Base-by-base conservation (phyloP, 352 stramenopile genomes). In the Globisporangium radiosum region DNA sequence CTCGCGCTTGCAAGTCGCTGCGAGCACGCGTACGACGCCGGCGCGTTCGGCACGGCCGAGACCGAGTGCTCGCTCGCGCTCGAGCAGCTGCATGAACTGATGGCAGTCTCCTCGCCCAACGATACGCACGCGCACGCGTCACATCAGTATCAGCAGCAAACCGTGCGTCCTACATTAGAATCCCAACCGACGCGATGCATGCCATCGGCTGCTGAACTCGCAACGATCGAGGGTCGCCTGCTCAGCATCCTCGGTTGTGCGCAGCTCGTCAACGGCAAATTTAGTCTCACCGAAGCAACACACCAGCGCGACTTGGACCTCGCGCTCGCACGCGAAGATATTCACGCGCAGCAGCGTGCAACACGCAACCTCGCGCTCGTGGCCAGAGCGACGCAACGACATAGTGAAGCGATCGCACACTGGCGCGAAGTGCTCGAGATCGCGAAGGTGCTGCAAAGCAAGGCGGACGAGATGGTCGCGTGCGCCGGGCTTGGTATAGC, bases 401-500 rank as follows among this genome's bases (percentile, higher is more conserved):
- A 78, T 48, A 42, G 59, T n/a, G 72, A 85, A 38, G 69, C 75
- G 5, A 69, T 83, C 42, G 66, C 73, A 17, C 64, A 85, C 13
- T 88, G 78, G 78, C 69, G 71, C 38, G 78, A 88, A 61, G 66
- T 62, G 0, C 52, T 85, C 2, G 74, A 86, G 58, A 71, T 83
- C 17, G 63, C 73, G n/a, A 68, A 57, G 9, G 66, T 83, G 36
- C 38, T 86, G 19, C 57, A 70, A 39, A 72, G 63, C 42, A 72
- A 77, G 47, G 17, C 50, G 7, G 74, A 86, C 40, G 67, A 78
- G 19, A 56, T 86, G 36, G 66, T 73, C 52, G 70, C 71, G 0
- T 80, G 75, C n/a, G 70, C 66, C 3, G 75, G 75, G 6, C 62
- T 85, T 9, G 75, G 78, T 25, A 70, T 59, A 0, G 65, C 78